A percentile compares a stretch with the other conserved stretches of the same genome.
These are phyloP conservation scores for Odontarrhena argentea DNA, from an alignment of 345 rosid species.

Conservation along the genomic window DNA sequence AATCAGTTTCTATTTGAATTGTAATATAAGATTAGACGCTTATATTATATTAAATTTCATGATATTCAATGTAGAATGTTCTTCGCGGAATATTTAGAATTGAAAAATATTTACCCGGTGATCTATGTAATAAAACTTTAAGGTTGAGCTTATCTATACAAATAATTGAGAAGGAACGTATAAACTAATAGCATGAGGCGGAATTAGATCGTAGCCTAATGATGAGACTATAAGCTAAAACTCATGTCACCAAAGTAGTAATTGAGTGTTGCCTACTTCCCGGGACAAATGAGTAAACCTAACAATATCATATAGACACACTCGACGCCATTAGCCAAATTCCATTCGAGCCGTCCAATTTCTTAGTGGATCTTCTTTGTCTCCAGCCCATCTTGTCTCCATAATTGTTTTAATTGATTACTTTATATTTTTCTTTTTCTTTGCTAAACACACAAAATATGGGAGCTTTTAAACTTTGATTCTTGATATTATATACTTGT, in stretches of 20 bases:
- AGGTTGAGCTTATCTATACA: conserved; percentile 15
- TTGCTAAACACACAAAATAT: conserved; percentile 2
- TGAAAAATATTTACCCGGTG: neutral
- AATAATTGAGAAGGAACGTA: conserved; percentile 17
- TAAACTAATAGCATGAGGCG: conserved; percentile 4
- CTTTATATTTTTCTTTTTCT: neutral
- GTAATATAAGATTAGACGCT: no score
- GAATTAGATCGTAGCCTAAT: conserved; percentile 22
- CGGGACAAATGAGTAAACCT: conserved; percentile 45
- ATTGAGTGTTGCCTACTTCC: conserved; percentile 40
- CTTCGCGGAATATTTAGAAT: neutral
- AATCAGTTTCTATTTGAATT: no score
- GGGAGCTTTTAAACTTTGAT: neutral
- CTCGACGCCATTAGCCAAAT: conserved; percentile 41
- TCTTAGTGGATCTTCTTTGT: conserved; percentile 42
- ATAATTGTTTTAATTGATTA: conserved; percentile 21
- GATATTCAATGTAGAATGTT: no score
- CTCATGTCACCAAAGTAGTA: conserved; percentile 8
- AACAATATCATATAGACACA: conserved; percentile 34
- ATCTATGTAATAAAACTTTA: neutral
- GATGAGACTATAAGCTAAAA: conserved; percentile 25
- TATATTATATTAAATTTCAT: no score
- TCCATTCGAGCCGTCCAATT: conserved; percentile 41
- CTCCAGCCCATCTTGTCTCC: conserved; percentile 45
- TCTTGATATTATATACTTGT: neutral